Evolutionary conservation across 306 rosid genomes (phyloP).

Genomic region (Lablab purpureus): DNA sequence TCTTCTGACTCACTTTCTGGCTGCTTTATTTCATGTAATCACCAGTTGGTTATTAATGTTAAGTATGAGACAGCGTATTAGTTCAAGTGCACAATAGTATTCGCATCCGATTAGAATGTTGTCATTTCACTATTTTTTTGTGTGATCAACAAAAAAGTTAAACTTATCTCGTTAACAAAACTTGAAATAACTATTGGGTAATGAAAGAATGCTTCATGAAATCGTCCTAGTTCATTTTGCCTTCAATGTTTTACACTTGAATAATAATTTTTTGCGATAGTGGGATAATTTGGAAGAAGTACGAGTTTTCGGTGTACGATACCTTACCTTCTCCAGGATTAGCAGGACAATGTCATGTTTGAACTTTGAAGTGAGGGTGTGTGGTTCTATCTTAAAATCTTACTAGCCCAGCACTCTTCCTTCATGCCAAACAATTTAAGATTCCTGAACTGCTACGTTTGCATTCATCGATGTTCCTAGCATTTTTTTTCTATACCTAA

Average conservation of each 20-base stretch:
- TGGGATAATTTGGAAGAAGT: no score
- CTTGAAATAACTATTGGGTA: neutral
- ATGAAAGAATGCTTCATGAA: neutral
- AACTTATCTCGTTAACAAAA: neutral
- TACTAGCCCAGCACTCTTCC: neutral
- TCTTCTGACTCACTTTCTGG: constrained; percentile 31
- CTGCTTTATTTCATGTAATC: constrained; percentile 28
- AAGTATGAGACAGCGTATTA: constrained; percentile 24
- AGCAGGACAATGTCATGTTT: neutral
- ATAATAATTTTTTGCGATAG: no score
- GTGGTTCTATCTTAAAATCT: constrained; percentile 10
- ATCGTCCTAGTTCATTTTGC: neutral
- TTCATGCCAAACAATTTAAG: constrained; percentile 25
- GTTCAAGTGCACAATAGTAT: neutral
- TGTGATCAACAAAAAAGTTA: neutral
- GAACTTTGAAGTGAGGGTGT: neutral
- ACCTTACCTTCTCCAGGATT: no score
- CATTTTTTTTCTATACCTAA: neutral
- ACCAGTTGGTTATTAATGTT: constrained; percentile 32
- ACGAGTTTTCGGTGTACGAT: neutral
- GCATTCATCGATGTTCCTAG: neutral
- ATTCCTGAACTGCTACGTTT: constrained; percentile 5
- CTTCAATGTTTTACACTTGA: neutral
- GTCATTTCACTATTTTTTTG: neutral
- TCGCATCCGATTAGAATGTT: neutral